phyloP scores from a whole-genome alignment of 1,139 yeast genomes.

The Blastobotrys raffinosifermentans region DNA sequence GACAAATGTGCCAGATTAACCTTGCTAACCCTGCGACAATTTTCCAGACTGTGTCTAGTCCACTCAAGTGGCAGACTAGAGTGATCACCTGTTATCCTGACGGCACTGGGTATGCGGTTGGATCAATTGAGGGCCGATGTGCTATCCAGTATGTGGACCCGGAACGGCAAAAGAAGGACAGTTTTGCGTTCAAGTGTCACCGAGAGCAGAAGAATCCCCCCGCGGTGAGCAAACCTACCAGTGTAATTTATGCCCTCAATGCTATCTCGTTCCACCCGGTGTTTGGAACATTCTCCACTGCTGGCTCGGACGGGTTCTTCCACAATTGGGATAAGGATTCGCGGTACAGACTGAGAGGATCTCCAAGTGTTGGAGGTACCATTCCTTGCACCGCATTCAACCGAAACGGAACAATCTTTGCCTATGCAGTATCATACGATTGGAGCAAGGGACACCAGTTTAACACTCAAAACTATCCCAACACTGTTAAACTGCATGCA shows the following conservation, averaged over 20 bases:
- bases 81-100: constrained; percentile 76
- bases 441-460: constrained; percentile 76
- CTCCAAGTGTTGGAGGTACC: constrained; percentile 65
- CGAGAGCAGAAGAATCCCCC: constrained; percentile 42
- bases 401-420: constrained; percentile 76
- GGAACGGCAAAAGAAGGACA: constrained; percentile 53
- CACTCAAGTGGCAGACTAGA: constrained; percentile 88
- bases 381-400: constrained; percentile 79
- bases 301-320: constrained; percentile 92
- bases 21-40: constrained; percentile 73
- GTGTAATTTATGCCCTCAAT: constrained; percentile 69
- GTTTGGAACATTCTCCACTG: constrained; percentile 87
- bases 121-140: constrained; percentile 93
- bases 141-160: constrained; percentile 94
- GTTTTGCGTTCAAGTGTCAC: constrained; percentile 93
- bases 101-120: constrained; percentile 89
- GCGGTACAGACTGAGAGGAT: constrained; percentile 77
- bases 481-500: constrained; percentile 73
- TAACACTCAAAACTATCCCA: constrained; percentile 71
- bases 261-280: constrained; percentile 82
- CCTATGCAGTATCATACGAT: constrained; percentile 78
- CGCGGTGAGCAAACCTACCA: constrained; percentile 36
- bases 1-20: constrained; percentile 73
- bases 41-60: constrained; percentile 70
- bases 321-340: constrained; percentile 97